Percentiles rank a stretch among this genome's conserved stretches.
phyloP scores from a whole-genome alignment of 2,329 filamentous ascomycete genomes.

The Ascosphaera pollenicola region DNA sequence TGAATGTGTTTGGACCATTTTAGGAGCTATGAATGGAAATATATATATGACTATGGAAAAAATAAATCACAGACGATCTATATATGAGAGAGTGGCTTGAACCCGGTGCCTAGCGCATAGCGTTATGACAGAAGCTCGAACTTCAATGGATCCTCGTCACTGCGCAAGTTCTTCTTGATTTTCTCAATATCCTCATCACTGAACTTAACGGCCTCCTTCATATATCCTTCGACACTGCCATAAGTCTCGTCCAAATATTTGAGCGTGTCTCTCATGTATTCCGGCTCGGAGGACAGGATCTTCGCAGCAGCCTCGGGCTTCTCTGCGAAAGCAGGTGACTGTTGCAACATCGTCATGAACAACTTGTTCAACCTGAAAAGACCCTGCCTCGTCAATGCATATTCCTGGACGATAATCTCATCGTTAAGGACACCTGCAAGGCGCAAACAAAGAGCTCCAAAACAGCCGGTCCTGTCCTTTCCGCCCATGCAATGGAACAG shows the following conservation, averaged over 20 bases:
- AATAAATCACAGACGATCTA: background rate
- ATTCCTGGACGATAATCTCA: constrained; percentile 25
- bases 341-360: constrained; percentile 27
- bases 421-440: constrained; percentile 39
- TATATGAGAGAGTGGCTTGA: no score
- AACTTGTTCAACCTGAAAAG: constrained; percentile 25
- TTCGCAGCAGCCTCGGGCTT: constrained; percentile 22
- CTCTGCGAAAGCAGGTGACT: constrained; percentile 27
- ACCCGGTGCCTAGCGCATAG: no score
- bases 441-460: constrained; percentile 42
- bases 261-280: constrained; percentile 29
- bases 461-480: constrained; percentile 54
- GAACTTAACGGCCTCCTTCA: constrained; percentile 36
- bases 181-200: constrained; percentile 30
- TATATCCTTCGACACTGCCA: constrained; percentile 42
- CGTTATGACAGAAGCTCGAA: no score
- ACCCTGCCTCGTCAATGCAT: constrained; percentile 11
- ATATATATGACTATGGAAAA: background rate
- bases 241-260: constrained; percentile 35
- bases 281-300: constrained; percentile 23
- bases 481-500: constrained; percentile 56
- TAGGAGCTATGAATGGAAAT: background rate
- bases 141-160: constrained; percentile 13
- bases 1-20: background rate
- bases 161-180: constrained; percentile 25